Percentiles rank a stretch among this genome's conserved stretches.
Conservation (phyloP, 768 basidiomycete genomes). For the Auricularia sp. region DNA sequence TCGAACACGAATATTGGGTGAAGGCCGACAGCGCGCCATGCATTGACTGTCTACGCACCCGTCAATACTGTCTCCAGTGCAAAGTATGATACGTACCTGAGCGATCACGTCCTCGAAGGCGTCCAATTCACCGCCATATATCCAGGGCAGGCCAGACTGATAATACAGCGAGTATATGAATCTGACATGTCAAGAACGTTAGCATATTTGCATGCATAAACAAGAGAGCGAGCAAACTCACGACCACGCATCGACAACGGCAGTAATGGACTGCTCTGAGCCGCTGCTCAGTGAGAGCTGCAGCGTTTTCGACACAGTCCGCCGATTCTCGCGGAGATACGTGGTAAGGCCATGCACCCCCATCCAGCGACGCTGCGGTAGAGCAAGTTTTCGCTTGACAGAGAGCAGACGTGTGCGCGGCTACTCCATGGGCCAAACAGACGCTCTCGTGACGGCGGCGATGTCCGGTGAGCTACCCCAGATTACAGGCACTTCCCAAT, state of each 20-base stretch:
- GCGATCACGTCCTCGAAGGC: constrained; percentile 42
- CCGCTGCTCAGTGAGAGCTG: constrained; percentile 16
- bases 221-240: constrained; percentile 34
- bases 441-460: neutral
- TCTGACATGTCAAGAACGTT: constrained; percentile 26
- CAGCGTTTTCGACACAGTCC: constrained; percentile 28
- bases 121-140: constrained; percentile 74
- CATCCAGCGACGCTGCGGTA: constrained; percentile 21
- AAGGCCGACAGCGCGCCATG: constrained; percentile 62
- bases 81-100: constrained; percentile 19
- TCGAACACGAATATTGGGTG: constrained; percentile 72
- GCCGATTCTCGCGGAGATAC: constrained; percentile 38
- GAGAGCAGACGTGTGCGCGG: neutral
- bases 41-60: constrained; percentile 27
- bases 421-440: neutral
- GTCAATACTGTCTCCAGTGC: neutral
- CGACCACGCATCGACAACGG: constrained; percentile 85
- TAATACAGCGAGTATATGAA: constrained; percentile 66
- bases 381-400: neutral
- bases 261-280: constrained; percentile 22
- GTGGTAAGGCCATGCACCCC: constrained; percentile 45
- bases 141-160: constrained; percentile 62
- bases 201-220: constrained; percentile 5
- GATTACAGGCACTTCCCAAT: no score
- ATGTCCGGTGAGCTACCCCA: no score